phyloP scores from a whole-genome alignment of 768 basidiomycete species.

The Phylloporus sp. region DNA sequence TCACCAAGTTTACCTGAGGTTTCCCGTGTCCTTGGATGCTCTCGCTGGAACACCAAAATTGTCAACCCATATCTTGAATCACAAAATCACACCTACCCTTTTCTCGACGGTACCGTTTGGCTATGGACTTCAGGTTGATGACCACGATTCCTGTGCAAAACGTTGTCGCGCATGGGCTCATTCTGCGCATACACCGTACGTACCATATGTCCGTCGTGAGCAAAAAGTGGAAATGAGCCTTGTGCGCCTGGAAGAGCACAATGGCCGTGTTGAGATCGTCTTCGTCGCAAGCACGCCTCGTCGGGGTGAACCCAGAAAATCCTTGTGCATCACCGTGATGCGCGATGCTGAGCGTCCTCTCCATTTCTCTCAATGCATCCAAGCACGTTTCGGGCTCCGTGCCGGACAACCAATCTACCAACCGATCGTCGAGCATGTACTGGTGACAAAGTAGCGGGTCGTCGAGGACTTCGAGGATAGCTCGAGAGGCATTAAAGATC shows the following conservation, averaged over 20 bases:
- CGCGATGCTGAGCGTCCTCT: not conserved
- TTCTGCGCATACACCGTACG: not conserved
- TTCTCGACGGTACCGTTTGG: not conserved
- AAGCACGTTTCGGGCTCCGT: slow-evolving; percentile 5
- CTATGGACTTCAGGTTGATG: not conserved
- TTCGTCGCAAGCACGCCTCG: not conserved
- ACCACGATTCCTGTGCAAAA: slow-evolving; percentile 6
- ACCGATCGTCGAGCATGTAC: slow-evolving; percentile 3
- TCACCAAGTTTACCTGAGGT: not conserved
- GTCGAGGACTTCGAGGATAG: slow-evolving; percentile 1
- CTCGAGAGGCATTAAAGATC: slow-evolving; percentile 1
- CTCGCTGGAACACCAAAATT: not conserved
- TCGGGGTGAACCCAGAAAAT: not conserved
- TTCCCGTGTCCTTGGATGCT: not conserved
- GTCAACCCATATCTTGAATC: too few relatives aligned
- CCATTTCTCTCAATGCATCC: not conserved
- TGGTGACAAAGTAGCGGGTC: not conserved
- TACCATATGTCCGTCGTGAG: slow-evolving; percentile 12
- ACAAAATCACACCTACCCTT: not conserved
- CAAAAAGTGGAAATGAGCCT: slow-evolving; percentile 8
- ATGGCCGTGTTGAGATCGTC: not conserved
- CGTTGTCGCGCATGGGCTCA: not conserved
- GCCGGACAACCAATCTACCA: slow-evolving; percentile 5
- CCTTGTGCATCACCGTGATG: not conserved
- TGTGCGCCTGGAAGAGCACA: not conserved